Evolutionary conservation across 1,139 yeast species (phyloP), one percentile per base, ranked within the genome.

Genomic region (Yarrowia galli): DNA sequence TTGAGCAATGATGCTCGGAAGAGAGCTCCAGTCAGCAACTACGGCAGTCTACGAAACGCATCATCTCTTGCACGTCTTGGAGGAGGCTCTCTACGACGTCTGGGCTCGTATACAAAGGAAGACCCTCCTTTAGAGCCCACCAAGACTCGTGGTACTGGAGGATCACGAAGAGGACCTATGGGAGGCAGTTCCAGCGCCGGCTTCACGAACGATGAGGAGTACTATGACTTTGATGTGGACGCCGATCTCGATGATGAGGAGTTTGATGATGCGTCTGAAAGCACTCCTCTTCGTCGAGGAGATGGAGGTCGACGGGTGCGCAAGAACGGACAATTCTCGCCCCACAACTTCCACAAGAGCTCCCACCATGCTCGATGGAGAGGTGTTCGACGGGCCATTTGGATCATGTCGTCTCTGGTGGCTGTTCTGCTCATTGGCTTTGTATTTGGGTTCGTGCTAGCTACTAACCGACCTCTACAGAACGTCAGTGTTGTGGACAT

Each of bases 401-500:
- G 78, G 77, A 66, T 73, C 40, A 69, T 73, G 25, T 68, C 77
- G 18, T 69, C 73, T 12, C 70, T 75, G 6, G 68, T 76, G 40
- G 66, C 74, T 49, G 70, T 79, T 22, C 71, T 79, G 45, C 73
- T 73, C 8, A 69, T 89, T 42, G 97, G 97, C 2, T 92, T 92
- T 75, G 80, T 89, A 8, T 82, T 89, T 75, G 98, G 98, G 0
- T 91, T 93, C 75, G 80, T 92, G 6, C 80, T 93, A 68, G 98
- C 98, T 0, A 89, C 97, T 1, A 88, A 93, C 22, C 92, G 92
- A 74, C 97, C 95, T 68, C 81, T 95, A 70, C 87, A 89, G 68
- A 83, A 85, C 71, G 89, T 92, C 36, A 79, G 84, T 35, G 85
- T 92, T 15, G 77, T 81, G 1, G 80, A 86, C 16, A 82, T 93